These are phyloP conservation scores for Lichtheimia ramosa DNA, from an alignment of 371 early-diverging fungal genomes.

Conservation along the genomic window DNA sequence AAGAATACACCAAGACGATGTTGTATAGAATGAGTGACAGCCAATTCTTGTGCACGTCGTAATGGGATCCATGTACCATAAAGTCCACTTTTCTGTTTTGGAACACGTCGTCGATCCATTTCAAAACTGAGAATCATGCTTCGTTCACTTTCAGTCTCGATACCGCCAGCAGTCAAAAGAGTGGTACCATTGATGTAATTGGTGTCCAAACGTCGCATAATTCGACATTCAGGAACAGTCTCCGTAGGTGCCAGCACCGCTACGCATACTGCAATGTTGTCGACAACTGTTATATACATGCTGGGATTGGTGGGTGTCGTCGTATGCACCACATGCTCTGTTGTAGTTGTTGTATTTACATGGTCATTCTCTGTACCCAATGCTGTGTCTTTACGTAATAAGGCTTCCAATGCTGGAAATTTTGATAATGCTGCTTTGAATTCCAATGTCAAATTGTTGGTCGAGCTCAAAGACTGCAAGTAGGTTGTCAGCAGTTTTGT, in stretches of 20 bases:
- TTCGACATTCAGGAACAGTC: constrained; percentile 47
- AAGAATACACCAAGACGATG: constrained; percentile 77
- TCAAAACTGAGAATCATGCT: constrained; percentile 87
- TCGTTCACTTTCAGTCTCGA: constrained; percentile 82
- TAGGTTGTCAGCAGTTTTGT: constrained; percentile 37
- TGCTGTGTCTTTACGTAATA: constrained; percentile 34
- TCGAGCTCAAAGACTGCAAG: constrained; percentile 26
- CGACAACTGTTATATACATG: constrained; percentile 74
- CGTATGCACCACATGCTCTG: constrained; percentile 15
- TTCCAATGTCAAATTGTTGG: constrained; percentile 14
- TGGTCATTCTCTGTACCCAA: not conserved
- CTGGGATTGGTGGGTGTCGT: constrained; percentile 41
- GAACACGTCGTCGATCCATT: constrained; percentile 75
- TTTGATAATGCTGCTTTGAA: constrained; percentile 38
- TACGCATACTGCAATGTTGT: constrained; percentile 76
- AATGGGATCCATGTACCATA: constrained; percentile 93
- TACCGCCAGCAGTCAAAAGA: constrained; percentile 82
- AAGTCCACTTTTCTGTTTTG: constrained; percentile 67
- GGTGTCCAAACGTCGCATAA: constrained; percentile 78
- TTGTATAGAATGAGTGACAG: constrained; percentile 80
- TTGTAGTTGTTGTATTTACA: constrained; percentile 9
- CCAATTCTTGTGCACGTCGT: constrained; percentile 80
- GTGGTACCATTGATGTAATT: constrained; percentile 85
- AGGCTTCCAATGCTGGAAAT: constrained; percentile 41
- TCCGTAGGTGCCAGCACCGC: constrained; percentile 61